These are phyloP conservation scores for Trichoderma sp. DNA, from an alignment of 2,329 filamentous ascomycete genomes.

Conservation along the genomic window DNA sequence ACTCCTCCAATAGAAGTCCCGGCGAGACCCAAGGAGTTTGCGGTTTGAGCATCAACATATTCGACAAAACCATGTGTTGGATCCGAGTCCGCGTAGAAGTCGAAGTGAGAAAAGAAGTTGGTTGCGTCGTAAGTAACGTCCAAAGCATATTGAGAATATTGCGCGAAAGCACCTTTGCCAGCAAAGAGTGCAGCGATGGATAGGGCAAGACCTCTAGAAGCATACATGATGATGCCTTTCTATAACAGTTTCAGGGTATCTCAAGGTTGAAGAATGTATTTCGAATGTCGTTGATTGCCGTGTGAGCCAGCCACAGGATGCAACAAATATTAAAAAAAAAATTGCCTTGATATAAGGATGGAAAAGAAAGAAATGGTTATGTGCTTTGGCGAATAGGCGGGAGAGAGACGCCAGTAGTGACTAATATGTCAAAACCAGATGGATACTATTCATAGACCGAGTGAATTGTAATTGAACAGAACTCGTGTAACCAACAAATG, in stretches of 20 bases:
- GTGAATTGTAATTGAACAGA: slow-evolving; percentile 26
- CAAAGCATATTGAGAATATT: slow-evolving; percentile 32
- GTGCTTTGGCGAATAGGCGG: neutral
- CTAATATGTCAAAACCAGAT: neutral
- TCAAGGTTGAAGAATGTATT: neutral
- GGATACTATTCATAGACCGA: slow-evolving; percentile 6
- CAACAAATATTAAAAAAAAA: neutral
- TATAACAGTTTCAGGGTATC: neutral
- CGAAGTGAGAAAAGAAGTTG: slow-evolving; percentile 59
- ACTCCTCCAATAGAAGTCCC: slow-evolving; percentile 56
- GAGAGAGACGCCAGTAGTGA: neutral
- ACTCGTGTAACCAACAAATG: slow-evolving; percentile 16
- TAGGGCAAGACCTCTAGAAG: slow-evolving; percentile 27
- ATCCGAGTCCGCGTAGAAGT: slow-evolving; percentile 60
- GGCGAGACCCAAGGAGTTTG: slow-evolving; percentile 59
- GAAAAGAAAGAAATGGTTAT: neutral
- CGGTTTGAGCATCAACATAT: slow-evolving; percentile 63
- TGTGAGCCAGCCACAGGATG: slow-evolving; percentile 26
- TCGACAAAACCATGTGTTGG: slow-evolving; percentile 75
- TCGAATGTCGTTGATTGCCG: slow-evolving; percentile 5
- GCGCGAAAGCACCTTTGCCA: slow-evolving; percentile 30
- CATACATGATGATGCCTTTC: slow-evolving; percentile 25
- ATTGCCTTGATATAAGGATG: neutral
- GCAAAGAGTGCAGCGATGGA: slow-evolving; percentile 34
- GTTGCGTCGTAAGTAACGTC: slow-evolving; percentile 49